These are phyloP conservation scores for Xerocomellus chrysenteron DNA, from an alignment of 768 basidiomycete species.

Conservation along the genomic window DNA sequence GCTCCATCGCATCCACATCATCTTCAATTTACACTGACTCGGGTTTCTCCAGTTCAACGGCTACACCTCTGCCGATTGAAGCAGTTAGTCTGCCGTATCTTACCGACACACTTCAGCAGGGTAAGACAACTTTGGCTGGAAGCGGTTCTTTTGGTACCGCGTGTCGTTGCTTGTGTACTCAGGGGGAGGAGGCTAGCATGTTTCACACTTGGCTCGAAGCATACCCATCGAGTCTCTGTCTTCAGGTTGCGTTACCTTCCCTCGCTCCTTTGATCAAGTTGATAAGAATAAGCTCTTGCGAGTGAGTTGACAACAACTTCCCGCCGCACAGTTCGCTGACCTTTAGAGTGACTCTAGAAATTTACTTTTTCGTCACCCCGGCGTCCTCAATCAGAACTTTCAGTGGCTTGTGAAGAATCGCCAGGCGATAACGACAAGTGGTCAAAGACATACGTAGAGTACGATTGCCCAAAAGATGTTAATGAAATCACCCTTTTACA, in stretches of 20 bases:
- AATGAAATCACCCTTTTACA: too few relatives aligned
- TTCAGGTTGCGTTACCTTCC: slow-evolving; percentile 1
- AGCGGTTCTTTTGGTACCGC: not conserved
- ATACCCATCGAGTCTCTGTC: not conserved
- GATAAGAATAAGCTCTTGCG: not conserved
- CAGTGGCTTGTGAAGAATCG: too few relatives aligned
- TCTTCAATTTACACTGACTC: not conserved
- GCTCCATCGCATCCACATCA: not conserved
- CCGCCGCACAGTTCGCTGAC: not conserved
- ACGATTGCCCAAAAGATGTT: too few relatives aligned
- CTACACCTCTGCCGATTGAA: not conserved
- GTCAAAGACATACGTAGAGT: too few relatives aligned
- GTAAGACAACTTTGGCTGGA: not conserved
- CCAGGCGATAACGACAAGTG: too few relatives aligned
- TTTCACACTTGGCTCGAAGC: too few relatives aligned
- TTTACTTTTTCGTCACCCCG: too few relatives aligned
- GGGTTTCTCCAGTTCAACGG: not conserved
- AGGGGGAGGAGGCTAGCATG: not conserved
- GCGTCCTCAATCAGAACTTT: too few relatives aligned
- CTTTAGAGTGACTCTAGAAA: not conserved
- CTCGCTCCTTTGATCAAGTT: not conserved
- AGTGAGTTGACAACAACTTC: not conserved
- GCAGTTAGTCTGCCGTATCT: not conserved
- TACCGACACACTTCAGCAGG: not conserved
- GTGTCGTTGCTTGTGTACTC: not conserved